Evolutionary conservation across 805 yeast genomes (phyloP).

Genomic region (Cyberlindnera maritima): DNA sequence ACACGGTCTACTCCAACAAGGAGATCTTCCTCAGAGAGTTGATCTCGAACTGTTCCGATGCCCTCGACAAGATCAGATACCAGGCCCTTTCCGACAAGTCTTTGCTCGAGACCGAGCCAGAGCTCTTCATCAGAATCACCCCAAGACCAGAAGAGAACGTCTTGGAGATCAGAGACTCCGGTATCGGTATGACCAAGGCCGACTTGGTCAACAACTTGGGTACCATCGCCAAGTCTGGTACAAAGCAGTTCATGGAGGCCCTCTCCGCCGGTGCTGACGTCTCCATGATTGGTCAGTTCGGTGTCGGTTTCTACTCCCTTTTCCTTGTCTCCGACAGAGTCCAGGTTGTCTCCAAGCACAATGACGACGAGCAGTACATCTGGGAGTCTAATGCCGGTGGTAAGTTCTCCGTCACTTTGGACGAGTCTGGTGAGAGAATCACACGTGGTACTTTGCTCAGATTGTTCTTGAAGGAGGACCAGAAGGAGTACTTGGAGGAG

Average conservation of each 20-base stretch:
- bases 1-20: conserved; percentile 99
- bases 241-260: conserved; percentile 99
- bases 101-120: conserved; percentile 91
- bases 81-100: conserved; percentile 92
- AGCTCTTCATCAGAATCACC: conserved; percentile 93
- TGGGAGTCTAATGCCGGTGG: conserved; percentile 99
- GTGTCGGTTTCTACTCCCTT: conserved; percentile 99
- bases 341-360: conserved; percentile 96
- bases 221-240: conserved; percentile 99
- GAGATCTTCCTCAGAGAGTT: conserved; percentile 98
- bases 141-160: conserved; percentile 94
- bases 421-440: conserved; percentile 79
- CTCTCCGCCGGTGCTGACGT: conserved; percentile 99
- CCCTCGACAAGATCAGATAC: conserved; percentile 96
- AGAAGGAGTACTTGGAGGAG: conserved; percentile 98
- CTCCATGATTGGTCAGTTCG: conserved; percentile 99
- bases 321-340: conserved; percentile 99
- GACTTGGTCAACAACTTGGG: conserved; percentile 98
- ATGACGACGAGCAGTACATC: conserved; percentile 98
- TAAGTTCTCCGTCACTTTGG: conserved; percentile 93
- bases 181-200: conserved; percentile 99
- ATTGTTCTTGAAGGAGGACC: conserved; percentile 97
- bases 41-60: conserved; percentile 98
- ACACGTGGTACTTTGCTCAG: conserved; percentile 95
- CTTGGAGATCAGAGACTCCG: conserved; percentile 96